Base-by-base conservation (phyloP, 768 basidiomycete species). In the Mycena indigotica region DNA sequence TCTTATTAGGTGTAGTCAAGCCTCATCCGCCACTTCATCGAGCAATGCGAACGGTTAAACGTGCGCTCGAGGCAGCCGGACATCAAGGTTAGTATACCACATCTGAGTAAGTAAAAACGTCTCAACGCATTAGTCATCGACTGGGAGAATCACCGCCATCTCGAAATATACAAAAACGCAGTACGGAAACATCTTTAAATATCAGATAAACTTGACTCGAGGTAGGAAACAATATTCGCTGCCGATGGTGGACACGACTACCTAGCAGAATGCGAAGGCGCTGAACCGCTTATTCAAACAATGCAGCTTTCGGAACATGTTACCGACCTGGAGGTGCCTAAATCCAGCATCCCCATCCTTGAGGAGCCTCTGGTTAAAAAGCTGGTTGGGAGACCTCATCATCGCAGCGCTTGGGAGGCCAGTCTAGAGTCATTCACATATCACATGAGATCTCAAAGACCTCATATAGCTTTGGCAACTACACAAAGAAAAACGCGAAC, bases 101-200 rank as follows among this genome's bases (percentile, higher is more conserved):
- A 23, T 26, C 30, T 21, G 23, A 32, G 13, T 16, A 29, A 50
- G 28, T 52, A 6, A 41, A 10, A 6, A 4, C 16, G 23, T 21
- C 23, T 24, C 38, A 19, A 16, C 41, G 50, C n/a, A 15, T 16
- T 23, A 88, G 89, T 90, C 3, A 78, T 90, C 50, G 81, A 86
- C 46, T 91, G 88, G 87, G 67, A 79, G 40, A 78, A 82, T 0
- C 74, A 80, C 56, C 75, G 82, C 16, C 84, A 88, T 61, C 63
- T 73, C 17, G 81, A 82, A 59, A 77, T 87, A 13, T 74, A 74
- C 56, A 73, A 78, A 57, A 76, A 74, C 58, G 72, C 75, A 25
- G 78, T 77, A 56, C 17, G 71, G 56, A 16, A 10, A 15, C 30
- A 55, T 23, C 16, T 25, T 53, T 12, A 24, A 28, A 17, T 16